A percentile compares a stretch with the other conserved stretches of the same genome.
phyloP scores from a whole-genome alignment of 2,329 filamentous ascomycete genomes.

The Cyphellophora attinorum region DNA sequence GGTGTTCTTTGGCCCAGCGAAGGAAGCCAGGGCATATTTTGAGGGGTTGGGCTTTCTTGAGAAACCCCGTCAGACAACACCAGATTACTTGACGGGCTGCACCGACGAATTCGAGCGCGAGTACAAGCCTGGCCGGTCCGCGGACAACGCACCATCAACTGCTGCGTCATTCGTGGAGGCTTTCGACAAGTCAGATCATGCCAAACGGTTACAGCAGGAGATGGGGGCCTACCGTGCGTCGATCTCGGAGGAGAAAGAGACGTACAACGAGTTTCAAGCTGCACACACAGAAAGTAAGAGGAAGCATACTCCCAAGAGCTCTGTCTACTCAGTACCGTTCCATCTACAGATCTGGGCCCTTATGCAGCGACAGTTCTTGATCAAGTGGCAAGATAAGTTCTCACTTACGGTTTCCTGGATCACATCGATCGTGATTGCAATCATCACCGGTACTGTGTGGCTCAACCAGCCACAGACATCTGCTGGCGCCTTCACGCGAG shows the following conservation, averaged over 20 bases:
- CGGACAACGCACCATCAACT: conserved; percentile 57
- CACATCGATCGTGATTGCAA: conserved; percentile 61
- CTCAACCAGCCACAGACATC: conserved; percentile 55
- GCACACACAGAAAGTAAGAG: conserved; percentile 74
- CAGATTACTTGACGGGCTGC: conserved; percentile 73
- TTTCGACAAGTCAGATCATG: conserved; percentile 56
- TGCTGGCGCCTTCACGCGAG: conserved; percentile 51
- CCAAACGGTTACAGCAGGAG: conserved; percentile 49
- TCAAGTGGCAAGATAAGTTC: conserved; percentile 80
- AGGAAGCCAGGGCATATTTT: conserved; percentile 63
- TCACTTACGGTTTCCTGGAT: conserved; percentile 65
- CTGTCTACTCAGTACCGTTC: conserved; percentile 76
- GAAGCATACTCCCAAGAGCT: conserved; percentile 58
- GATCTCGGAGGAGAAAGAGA: conserved; percentile 54
- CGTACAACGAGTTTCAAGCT: conserved; percentile 65
- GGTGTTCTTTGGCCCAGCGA: conserved; percentile 63
- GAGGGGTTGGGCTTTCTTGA: conserved; percentile 66
- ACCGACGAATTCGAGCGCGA: conserved; percentile 77
- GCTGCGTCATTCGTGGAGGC: conserved; percentile 59
- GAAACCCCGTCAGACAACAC: conserved; percentile 67
- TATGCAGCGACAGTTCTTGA: conserved; percentile 72
- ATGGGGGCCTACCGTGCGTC: conserved; percentile 60
- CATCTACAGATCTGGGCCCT: conserved; percentile 73
- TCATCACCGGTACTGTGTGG: conserved; percentile 73
- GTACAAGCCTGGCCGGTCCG: conserved; percentile 58